Evolutionary conservation across 169 alveolate species (phyloP), one percentile per base, ranked within the genome.

Genomic region (Babesia ovis): DNA sequence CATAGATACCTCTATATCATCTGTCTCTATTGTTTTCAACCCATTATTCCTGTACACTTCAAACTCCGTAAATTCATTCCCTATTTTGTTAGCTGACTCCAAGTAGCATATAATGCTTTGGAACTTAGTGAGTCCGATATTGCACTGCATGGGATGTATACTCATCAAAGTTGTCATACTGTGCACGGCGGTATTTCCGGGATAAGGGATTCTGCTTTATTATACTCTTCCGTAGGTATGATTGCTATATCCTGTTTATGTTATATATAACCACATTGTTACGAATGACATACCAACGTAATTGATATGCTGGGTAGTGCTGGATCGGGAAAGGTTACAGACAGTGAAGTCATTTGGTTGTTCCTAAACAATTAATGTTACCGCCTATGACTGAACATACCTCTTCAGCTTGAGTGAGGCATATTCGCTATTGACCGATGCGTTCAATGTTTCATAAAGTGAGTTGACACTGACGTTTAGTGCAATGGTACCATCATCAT

Each of bases 321-420:
- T 6, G 77, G 77, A 50, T 79, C 87, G 23, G 77, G 54, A 55
- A 66, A 79, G 8, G 73, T 79, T 14, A 79, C 76, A 11, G 77
- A 79, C 29, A 79, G 31, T 18, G 58, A 22, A 18, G 69, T 67
- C 25, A 25, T 45, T 9, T 77, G 60, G 45, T 46, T 57, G 66
- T 48, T 25, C 45, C 70, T 66, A 29, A n/a, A 35, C 12, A 12
- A 18, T 3, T 1, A 8, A 5, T 51, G 18, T 6, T 0, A 8
- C 18, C 3, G 23, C 32, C 12, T 3, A 0, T 1, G 0, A 31
- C 2, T 18, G 4, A 41, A 20, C 32, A 34, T 60, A 79, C 87
- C 62, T 69, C 22, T 66, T 79, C 39, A 72, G 74, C n/a, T 70
- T 58, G 57, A 79, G 53, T 22, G 62, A 29, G 12, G 74, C 74